Evolutionary conservation across 2,329 filamentous ascomycete species (phyloP), one percentile per base, ranked within the genome.

Genomic region (Fusarium acutatum): DNA sequence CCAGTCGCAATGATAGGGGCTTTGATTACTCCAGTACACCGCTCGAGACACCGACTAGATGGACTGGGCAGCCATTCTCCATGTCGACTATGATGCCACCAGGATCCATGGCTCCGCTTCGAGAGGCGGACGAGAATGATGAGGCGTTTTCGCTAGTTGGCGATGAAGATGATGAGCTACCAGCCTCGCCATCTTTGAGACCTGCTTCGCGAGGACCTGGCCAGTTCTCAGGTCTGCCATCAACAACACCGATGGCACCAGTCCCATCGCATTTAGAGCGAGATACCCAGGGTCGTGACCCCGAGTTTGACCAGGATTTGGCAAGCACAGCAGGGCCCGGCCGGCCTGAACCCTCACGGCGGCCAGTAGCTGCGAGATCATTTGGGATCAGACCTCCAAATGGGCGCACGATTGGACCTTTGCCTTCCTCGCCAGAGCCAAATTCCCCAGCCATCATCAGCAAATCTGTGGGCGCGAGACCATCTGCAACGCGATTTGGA

Each of bases 31-130:
- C 70, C 3, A 62, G 66, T 26, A 77, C 70, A 50, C 64, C 75
- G 12, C 62, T 83, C 20, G 82, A 83, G 53, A 87, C 85, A 13
- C 85, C 85, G 5, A 87, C 84, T n/a, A 84, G 84, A 56, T 83
- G 84, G 81, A 86, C 84, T 6, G 83, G 86, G 7, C 79, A 82
- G 57, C 79, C 82, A 12, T 79, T 82, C 35, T 80, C 83, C 10
- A 80, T 83, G 67, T 77, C 81, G 12, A 82, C 80, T 35, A 74
- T 77, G 6, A 43, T 79, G 28, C 69, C 76, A 15, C 60, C 78
- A 28, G 77, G 76, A 32, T 74, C 75, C 20, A 82, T 82, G 74
- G 75, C 79, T 22, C 71, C 80, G 20, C 69, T 82, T 20, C 77
- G 71, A 56, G 81, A 82, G 71, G 73, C 68, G 10, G 77, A 82